Conservation (phyloP, 768 basidiomycete species). For the Myochromella boudieri region DNA sequence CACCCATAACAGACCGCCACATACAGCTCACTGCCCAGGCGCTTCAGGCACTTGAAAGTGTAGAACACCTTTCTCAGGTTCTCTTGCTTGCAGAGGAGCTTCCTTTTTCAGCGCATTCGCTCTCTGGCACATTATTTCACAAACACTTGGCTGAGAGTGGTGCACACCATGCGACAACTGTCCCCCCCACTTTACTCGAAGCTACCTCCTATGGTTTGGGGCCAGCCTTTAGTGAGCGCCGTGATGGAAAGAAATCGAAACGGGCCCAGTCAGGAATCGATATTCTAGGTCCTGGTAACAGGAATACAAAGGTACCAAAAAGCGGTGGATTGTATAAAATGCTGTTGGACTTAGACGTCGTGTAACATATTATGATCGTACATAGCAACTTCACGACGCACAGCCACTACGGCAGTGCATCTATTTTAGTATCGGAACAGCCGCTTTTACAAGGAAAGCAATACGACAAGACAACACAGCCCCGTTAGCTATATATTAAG, state of each 20-base stretch:
- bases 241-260: conserved; percentile 34
- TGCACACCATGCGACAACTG: conserved; percentile 16
- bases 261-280: conserved; percentile 23
- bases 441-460: no score
- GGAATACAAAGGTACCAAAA: conserved; percentile 6
- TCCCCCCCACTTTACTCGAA: conserved; percentile 41
- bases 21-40: conserved; percentile 70
- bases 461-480: no score
- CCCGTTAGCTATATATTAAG: no score
- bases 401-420: no score
- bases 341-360: conserved; percentile 37
- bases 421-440: no score
- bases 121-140: conserved; percentile 68
- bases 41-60: conserved; percentile 54
- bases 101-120: conserved; percentile 42
- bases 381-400: no score
- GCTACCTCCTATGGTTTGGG: conserved; percentile 47
- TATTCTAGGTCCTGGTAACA: neutral
- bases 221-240: conserved; percentile 49
- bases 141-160: conserved; percentile 37
- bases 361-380: no score
- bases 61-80: conserved; percentile 61
- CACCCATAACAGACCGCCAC: conserved; percentile 54
- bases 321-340: conserved; percentile 38
- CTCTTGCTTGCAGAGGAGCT: conserved; percentile 53